phyloP scores from a whole-genome alignment of 2,329 filamentous ascomycete genomes.

The Cladosporium velox region DNA sequence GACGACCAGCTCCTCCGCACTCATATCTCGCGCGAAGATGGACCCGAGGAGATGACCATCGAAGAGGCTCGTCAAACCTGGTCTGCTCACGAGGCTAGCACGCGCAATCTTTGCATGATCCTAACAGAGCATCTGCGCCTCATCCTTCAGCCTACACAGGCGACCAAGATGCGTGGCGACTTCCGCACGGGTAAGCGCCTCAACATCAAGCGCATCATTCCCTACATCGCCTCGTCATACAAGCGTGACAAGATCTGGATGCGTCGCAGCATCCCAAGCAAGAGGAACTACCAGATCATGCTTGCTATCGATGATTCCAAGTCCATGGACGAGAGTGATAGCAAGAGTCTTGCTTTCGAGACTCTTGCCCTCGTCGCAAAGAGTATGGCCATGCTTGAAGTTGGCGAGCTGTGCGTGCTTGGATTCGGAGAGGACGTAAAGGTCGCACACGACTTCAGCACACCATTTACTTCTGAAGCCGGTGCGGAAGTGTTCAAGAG shows the following conservation, averaged over 20 bases:
- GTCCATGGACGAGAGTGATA: conserved; percentile 83
- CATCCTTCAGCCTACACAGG: conserved; percentile 90
- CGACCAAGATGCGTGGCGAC: conserved; percentile 93
- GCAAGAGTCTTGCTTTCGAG: conserved; percentile 82
- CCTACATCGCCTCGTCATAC: conserved; percentile 96
- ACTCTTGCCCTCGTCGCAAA: conserved; percentile 90
- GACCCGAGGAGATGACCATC: conserved; percentile 27
- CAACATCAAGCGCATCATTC: conserved; percentile 99
- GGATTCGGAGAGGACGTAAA: conserved; percentile 84
- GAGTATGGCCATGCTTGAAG: conserved; percentile 87
- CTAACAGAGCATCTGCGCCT: conserved; percentile 93
- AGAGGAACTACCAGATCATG: conserved; percentile 95
- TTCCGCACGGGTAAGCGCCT: conserved; percentile 97
- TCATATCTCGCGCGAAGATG: conserved; percentile 55
- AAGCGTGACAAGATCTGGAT: conserved; percentile 99
- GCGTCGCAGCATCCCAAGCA: conserved; percentile 85
- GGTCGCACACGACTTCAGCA: conserved; percentile 82
- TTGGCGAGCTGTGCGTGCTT: conserved; percentile 86
- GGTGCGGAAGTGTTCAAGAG: conserved; percentile 81
- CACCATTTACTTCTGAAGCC: conserved; percentile 76
- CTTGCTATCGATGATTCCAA: conserved; percentile 95
- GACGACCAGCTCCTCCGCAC: conserved; percentile 70
- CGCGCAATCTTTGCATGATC: conserved; percentile 81
- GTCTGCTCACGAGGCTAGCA: conserved; percentile 80
- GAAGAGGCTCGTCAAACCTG: conserved; percentile 73